Conservation (phyloP, 148 eudicot genomes). For the Diospyros kaki region DNA sequence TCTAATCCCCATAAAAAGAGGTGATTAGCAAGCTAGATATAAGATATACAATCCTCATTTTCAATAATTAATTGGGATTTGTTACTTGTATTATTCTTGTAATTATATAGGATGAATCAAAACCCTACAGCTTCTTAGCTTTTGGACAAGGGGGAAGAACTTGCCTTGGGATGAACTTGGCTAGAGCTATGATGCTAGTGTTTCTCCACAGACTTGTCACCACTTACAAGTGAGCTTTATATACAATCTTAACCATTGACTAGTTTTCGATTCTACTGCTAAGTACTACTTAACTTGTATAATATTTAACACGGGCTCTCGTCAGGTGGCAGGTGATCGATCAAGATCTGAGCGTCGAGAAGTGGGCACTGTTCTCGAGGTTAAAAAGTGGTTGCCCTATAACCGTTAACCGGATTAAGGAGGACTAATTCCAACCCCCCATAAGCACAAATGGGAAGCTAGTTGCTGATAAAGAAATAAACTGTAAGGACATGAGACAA, state of each 20-base stretch:
- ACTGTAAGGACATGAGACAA: not conserved
- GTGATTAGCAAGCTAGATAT: no score
- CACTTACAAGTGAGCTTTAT: conserved; percentile 34
- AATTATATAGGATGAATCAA: conserved; percentile 32
- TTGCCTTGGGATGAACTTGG: conserved; percentile 45
- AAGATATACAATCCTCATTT: no score
- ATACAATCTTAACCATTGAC: not conserved
- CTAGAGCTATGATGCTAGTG: conserved; percentile 46
- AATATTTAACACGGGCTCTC: not conserved
- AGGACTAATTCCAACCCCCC: not conserved
- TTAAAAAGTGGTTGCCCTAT: conserved; percentile 42
- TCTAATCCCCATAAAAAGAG: no score
- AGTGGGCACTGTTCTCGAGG: conserved; percentile 44
- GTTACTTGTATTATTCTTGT: not conserved
- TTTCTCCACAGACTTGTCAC: conserved; percentile 44
- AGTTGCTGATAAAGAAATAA: not conserved
- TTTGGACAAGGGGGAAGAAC: conserved; percentile 55
- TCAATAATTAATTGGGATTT: no score
- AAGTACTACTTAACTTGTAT: not conserved
- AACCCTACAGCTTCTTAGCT: conserved; percentile 43
- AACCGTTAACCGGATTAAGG: conserved; percentile 12
- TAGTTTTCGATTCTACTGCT: no score
- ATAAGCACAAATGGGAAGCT: not conserved
- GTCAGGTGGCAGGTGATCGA: conserved; percentile 47
- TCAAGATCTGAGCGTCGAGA: conserved; percentile 33